phyloP scores from a whole-genome alignment of 1,139 yeast species.

The Barnettozyma hawaiiensis region DNA sequence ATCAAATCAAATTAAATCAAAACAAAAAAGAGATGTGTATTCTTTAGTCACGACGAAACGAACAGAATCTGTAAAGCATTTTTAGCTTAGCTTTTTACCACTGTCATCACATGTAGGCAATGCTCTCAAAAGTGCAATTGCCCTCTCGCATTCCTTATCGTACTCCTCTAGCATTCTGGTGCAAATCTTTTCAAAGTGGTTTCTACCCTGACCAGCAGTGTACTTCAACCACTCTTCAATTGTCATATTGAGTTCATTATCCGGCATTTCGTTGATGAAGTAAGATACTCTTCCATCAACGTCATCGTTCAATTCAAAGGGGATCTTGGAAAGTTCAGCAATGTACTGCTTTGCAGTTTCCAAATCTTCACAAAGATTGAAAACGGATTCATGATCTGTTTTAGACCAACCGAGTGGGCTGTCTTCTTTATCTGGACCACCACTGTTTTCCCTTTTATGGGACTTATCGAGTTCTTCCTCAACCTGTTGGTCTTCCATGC shows the following conservation, averaged over 20 bases:
- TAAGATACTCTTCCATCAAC: conserved; percentile 56
- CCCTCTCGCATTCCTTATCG: conserved; percentile 38
- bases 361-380: conserved; percentile 36
- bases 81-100: background rate
- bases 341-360: conserved; percentile 37
- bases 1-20: no score
- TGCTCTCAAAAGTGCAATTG: conserved; percentile 27
- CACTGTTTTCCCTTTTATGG: no score
- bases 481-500: background rate
- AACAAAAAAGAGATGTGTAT: no score
- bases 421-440: no score
- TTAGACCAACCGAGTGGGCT: conserved; percentile 23
- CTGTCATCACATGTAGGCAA: conserved; percentile 7
- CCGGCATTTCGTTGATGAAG: conserved; percentile 66
- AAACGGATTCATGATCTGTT: conserved; percentile 28
- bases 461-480: no score
- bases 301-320: conserved; percentile 37
- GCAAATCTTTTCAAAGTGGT: conserved; percentile 31
- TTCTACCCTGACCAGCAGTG: conserved; percentile 46
- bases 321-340: conserved; percentile 17
- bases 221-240: conserved; percentile 62
- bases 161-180: conserved; percentile 41
- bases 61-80: background rate
- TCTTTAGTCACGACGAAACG: background rate
- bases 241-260: conserved; percentile 61